Evolutionary conservation across 176 grass and related monocot genomes (phyloP).

Genomic region (Carex pumila): DNA sequence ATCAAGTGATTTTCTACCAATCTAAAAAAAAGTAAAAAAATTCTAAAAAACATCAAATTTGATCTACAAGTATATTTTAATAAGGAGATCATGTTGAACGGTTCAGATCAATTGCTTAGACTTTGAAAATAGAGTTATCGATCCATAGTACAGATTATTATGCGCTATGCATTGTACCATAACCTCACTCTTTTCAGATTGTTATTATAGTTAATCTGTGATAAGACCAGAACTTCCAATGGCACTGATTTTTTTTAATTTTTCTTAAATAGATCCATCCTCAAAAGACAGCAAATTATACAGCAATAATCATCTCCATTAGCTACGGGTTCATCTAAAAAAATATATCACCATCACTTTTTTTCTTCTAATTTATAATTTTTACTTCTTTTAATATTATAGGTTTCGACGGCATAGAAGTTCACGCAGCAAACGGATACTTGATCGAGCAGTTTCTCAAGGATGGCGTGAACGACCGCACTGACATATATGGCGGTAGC

Average conservation of each 20-base stretch:
- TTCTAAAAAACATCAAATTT: too few relatives aligned
- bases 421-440: constrained; percentile 20
- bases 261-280: not conserved
- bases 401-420: constrained; percentile 23
- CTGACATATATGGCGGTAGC: constrained; percentile 17
- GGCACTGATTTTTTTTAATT: not conserved
- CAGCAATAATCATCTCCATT: not conserved
- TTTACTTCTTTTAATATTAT: not conserved
- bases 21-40: too few relatives aligned
- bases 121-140: too few relatives aligned
- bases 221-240: not conserved
- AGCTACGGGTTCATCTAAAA: too few relatives aligned
- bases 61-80: too few relatives aligned
- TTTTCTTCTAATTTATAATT: not conserved
- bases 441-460: constrained; percentile 30
- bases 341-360: not conserved
- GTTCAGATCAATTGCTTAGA: too few relatives aligned
- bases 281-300: not conserved
- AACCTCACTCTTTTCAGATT: not conserved
- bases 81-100: too few relatives aligned
- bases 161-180: too few relatives aligned
- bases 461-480: constrained; percentile 25
- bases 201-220: not conserved
- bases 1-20: too few relatives aligned
- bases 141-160: too few relatives aligned